Conservation (phyloP, 2,329 filamentous ascomycete genomes). For the Alternaria dauci region DNA sequence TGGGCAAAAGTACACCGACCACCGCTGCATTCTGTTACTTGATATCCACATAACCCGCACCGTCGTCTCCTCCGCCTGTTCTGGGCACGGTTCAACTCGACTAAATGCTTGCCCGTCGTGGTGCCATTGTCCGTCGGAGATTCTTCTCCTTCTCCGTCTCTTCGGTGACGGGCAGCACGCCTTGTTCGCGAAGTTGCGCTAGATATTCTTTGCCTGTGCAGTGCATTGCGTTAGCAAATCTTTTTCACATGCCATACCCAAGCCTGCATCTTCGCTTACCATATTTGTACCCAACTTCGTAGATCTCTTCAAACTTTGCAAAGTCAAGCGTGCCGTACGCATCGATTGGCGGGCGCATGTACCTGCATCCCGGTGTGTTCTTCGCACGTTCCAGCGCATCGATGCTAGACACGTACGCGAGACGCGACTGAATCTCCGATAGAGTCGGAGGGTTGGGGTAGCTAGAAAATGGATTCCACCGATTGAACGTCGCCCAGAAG, state of each 20-base stretch:
- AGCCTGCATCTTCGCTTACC: slow-evolving; percentile 48
- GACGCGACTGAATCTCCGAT: slow-evolving; percentile 91
- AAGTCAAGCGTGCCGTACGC: slow-evolving; percentile 94
- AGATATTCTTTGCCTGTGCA: slow-evolving; percentile 73
- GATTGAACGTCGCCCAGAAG: slow-evolving; percentile 92
- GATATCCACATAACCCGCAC: slow-evolving; percentile 18
- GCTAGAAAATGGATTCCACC: slow-evolving; percentile 94
- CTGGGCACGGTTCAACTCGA: slow-evolving; percentile 4
- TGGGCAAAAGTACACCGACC: slow-evolving; percentile 28
- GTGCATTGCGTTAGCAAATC: slow-evolving; percentile 1
- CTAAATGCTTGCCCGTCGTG: slow-evolving; percentile 46
- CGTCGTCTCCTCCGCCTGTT: slow-evolving; percentile 17
- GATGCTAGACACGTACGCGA: slow-evolving; percentile 94
- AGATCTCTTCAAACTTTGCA: slow-evolving; percentile 97
- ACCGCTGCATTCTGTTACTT: slow-evolving; percentile 27
- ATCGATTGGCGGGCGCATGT: slow-evolving; percentile 96
- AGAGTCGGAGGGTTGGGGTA: slow-evolving; percentile 92
- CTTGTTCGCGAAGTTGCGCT: slow-evolving; percentile 77
- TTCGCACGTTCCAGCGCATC: slow-evolving; percentile 95
- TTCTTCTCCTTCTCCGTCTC: slow-evolving; percentile 62
- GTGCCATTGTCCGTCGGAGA: slow-evolving; percentile 62
- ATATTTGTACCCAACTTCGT: slow-evolving; percentile 84
- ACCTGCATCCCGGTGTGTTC: slow-evolving; percentile 86
- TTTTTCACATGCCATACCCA: neutral
- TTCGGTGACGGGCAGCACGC: slow-evolving; percentile 69